Percentiles rank a stretch among this genome's conserved stretches.
These are phyloP conservation scores for Hortiboletus flavorubellus DNA, from an alignment of 768 basidiomycete species.

Conservation along the genomic window DNA sequence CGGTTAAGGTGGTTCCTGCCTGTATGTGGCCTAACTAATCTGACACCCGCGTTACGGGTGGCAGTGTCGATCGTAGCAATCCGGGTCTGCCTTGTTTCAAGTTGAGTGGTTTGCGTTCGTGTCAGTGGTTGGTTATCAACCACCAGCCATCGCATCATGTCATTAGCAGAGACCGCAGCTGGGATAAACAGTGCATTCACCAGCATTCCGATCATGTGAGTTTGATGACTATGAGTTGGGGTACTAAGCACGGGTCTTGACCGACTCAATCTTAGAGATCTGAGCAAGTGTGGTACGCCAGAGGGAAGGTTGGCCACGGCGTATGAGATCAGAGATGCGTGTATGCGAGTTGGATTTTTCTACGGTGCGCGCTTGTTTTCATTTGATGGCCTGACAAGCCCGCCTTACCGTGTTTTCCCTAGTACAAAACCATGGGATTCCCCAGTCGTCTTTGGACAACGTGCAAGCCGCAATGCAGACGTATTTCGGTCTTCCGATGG, in stretches of 20 bases:
- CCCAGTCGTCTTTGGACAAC: conserved; percentile 44
- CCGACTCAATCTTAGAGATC: conserved; percentile 13
- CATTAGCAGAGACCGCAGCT: conserved; percentile 19
- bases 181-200: conserved; percentile 19
- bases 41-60: background rate
- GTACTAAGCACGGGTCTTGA: background rate
- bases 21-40: background rate
- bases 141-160: conserved; percentile 12
- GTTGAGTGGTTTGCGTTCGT: background rate
- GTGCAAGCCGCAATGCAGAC: conserved; percentile 47
- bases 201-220: conserved; percentile 28
- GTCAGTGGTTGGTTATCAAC: background rate
- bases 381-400: background rate
- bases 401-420: background rate
- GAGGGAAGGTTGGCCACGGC: conserved; percentile 47
- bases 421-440: conserved; percentile 79
- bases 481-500: conserved; percentile 66
- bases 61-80: too few species aligned
- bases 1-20: background rate
- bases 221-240: background rate
- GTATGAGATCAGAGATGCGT: conserved; percentile 63
- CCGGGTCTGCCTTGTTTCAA: too few species aligned
- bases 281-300: conserved; percentile 16
- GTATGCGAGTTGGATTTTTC: conserved; percentile 81
- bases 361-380: conserved; percentile 48